Evolutionary conservation across 345 rosid genomes (phyloP).

Genomic region (Gossypium mustelinum): DNA sequence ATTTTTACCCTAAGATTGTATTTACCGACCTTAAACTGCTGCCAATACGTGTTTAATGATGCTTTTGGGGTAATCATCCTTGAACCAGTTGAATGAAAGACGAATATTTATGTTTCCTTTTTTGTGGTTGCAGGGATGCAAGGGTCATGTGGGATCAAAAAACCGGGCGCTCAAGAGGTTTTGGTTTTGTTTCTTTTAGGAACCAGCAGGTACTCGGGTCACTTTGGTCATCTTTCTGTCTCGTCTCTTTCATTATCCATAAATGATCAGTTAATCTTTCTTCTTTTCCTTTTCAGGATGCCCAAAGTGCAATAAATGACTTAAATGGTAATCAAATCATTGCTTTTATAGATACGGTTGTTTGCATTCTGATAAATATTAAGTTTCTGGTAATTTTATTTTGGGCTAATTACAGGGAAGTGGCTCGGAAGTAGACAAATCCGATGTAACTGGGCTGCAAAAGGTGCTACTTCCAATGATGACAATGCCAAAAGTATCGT

Average conservation of each 20-base stretch:
- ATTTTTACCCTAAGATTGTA: neutral
- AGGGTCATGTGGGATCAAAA: conserved; percentile 98
- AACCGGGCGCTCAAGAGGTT: conserved; percentile 94
- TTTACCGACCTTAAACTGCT: neutral
- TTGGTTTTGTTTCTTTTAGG: conserved; percentile 90
- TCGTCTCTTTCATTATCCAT: neutral
- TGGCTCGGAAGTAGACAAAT: conserved; percentile 92
- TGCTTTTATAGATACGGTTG: neutral
- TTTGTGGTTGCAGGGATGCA: conserved; percentile 49
- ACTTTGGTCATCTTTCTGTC: neutral
- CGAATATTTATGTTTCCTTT: neutral
- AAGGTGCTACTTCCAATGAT: conserved; percentile 23
- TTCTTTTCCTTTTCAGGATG: conserved; percentile 50
- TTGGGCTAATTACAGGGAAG: conserved; percentile 48
- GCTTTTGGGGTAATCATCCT: neutral
- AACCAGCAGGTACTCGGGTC: conserved; percentile 53
- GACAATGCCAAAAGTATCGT: conserved; percentile 23
- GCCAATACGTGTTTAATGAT: neutral
- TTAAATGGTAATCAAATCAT: conserved; percentile 55
- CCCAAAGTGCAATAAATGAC: conserved; percentile 81
- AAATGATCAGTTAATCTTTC: neutral
- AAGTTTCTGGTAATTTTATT: conserved; percentile 14
- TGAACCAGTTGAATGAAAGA: neutral
- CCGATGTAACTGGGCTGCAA: conserved; percentile 94
- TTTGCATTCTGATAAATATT: neutral